Percentiles rank a stretch among this genome's conserved stretches.
These are phyloP conservation scores for Stagonosporopsis cucurbitacearum DNA, from an alignment of 2,329 filamentous ascomycete species.

Conservation along the genomic window DNA sequence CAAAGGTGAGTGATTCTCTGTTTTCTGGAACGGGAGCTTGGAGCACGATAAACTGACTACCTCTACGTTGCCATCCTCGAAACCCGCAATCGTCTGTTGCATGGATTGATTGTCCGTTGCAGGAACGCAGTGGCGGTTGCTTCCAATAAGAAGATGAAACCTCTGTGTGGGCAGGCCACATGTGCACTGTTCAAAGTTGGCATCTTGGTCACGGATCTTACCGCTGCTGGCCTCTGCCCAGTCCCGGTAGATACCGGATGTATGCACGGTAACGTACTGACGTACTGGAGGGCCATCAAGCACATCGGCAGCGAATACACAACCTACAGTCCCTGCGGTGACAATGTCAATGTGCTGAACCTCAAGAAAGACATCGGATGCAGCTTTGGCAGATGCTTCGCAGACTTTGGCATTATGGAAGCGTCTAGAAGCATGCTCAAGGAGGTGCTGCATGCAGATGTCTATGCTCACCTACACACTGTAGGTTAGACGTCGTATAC, in stretches of 20 bases:
- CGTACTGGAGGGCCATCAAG: constrained; percentile 1
- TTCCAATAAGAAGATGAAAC: no score
- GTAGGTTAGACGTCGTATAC: not conserved
- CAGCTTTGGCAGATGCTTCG: not conserved
- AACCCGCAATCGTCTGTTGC: not conserved
- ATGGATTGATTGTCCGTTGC: no score
- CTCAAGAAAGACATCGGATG: not conserved
- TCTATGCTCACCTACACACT: not conserved
- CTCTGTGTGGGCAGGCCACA: not conserved
- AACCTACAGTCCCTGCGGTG: not conserved
- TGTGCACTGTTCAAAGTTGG: not conserved
- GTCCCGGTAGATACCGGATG: not conserved
- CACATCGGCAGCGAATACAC: not conserved
- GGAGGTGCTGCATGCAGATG: not conserved
- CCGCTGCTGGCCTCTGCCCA: not conserved
- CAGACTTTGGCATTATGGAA: constrained; percentile 1
- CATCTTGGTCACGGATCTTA: not conserved
- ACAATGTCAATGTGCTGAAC: no score
- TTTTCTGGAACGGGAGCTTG: not conserved
- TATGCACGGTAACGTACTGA: not conserved
- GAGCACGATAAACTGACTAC: not conserved
- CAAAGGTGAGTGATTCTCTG: not conserved
- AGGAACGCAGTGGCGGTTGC: no score
- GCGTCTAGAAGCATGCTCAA: not conserved
- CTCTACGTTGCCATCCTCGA: not conserved